These are phyloP conservation scores for Nicotiana rustica DNA, from an alignment of 305 asterid genomes.

Conservation along the genomic window DNA sequence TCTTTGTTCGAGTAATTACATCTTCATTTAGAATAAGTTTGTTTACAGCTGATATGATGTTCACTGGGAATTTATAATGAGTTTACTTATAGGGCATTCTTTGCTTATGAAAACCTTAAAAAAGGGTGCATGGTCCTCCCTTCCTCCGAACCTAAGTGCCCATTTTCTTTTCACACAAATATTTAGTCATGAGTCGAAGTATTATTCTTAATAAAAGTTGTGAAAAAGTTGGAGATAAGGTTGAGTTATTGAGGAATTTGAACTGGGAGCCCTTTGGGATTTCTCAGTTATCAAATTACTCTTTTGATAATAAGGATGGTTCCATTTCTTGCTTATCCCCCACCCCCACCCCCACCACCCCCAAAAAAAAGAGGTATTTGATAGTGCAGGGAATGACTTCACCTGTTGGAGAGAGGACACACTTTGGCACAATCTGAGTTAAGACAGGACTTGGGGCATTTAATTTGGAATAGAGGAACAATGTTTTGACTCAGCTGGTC, in stretches of 20 bases:
- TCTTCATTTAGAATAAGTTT: constrained; percentile 27
- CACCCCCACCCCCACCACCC: not conserved
- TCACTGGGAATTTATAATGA: not conserved
- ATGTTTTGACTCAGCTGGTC: not conserved
- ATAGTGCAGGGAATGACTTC: not conserved
- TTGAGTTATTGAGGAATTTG: not conserved
- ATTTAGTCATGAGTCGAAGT: not conserved
- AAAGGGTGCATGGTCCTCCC: not conserved
- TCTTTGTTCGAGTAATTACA: constrained; percentile 14
- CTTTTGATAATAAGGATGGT: not conserved
- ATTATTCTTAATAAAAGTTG: not conserved
- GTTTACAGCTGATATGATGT: not conserved
- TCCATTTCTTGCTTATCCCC: constrained; percentile 17
- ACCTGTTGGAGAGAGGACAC: not conserved
- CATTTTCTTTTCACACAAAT: not conserved
- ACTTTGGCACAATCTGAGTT: not conserved
- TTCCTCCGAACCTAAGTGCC: constrained; percentile 19
- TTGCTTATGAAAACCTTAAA: constrained; percentile 16
- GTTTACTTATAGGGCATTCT: not conserved
- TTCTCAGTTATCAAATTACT: not conserved
- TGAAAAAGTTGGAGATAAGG: not conserved
- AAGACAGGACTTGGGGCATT: not conserved
- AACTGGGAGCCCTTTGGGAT: not conserved
- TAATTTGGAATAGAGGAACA: constrained; percentile 1
- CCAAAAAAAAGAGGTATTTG: not conserved